Base-by-base conservation (phyloP, 1,139 yeast species). In the Taphrina flavorubra region DNA sequence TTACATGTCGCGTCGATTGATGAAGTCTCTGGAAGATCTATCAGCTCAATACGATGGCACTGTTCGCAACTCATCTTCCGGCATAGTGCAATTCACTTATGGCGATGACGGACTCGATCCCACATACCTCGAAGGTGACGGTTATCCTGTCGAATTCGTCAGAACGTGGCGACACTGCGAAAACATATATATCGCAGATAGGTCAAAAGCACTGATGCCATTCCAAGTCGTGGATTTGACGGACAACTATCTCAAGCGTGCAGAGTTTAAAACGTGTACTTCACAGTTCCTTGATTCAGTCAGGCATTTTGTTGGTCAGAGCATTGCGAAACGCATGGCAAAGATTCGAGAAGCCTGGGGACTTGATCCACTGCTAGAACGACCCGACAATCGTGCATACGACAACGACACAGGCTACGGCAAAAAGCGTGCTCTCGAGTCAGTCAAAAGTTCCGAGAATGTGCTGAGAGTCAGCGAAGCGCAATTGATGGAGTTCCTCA, bases 91-190 rank as follows among this genome's bases (percentile, higher is more conserved):
- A 79, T 95, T 95, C 79, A 90, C 92, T 20, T 95, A 95, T 77
- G 99, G 99, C 79, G 99, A 98, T 73, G 99, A 95, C 79, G 97
- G 99, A 59, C 84, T 95, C 71, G 99, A 95, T 82, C 99, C 99
- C 2, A 84, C 90, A 76, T 98, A 94, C 80, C 94, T 95, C 98
- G 99, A 95, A 80, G 99, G 99, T 74, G 97, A 95, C 78, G 97
- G 99, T 0, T 86, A 83, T 74, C 99, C 99, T 0, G 99, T 95
- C 42, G 92, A 95, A 77, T 94, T 95, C 77, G 84, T 83, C 65
- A 85, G 98, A 76, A 92, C 97, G 63, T 95, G 99, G 99, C 92
- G 88, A 73, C 99, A 95, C 78, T 55, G 89, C 97, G 20, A 65
- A 36, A 67, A 57, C 34, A 20, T 65, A 10, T 44, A 40, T 39